Conservation (phyloP, 768 basidiomycete species). For the Trametes sanguinea region DNA sequence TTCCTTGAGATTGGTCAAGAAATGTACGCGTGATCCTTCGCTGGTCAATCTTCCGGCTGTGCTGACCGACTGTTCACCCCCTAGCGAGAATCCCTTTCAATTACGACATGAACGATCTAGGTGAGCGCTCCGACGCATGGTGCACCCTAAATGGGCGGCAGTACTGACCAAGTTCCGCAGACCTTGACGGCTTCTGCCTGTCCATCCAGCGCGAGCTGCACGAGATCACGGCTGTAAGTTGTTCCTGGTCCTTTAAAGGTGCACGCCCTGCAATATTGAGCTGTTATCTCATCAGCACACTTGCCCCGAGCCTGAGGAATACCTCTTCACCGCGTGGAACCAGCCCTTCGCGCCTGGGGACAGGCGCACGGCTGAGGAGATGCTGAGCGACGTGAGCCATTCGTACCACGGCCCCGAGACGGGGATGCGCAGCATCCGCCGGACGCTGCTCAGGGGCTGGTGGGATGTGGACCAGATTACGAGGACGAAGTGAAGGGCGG, state of each 20-base stretch:
- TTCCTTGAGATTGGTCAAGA: conserved; percentile 73
- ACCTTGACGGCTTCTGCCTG: conserved; percentile 69
- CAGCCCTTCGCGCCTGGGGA: conserved; percentile 73
- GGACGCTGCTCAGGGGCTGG: conserved; percentile 39
- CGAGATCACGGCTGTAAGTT: conserved; percentile 67
- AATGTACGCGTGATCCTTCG: conserved; percentile 40
- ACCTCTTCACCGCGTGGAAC: conserved; percentile 59
- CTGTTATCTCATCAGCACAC: conserved; percentile 46
- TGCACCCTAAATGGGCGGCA: not conserved
- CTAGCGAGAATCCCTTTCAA: conserved; percentile 66
- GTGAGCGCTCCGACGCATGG: conserved; percentile 33
- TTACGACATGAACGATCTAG: conserved; percentile 68
- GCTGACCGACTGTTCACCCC: not conserved
- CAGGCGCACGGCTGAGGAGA: conserved; percentile 55
- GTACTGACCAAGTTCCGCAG: conserved; percentile 29
- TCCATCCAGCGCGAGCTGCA: conserved; percentile 68
- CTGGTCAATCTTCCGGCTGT: not conserved
- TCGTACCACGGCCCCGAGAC: conserved; percentile 39
- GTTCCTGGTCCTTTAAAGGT: not conserved
- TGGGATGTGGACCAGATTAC: conserved; percentile 35
- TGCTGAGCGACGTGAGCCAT: conserved; percentile 40
- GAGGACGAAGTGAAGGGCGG: conserved; percentile 3
- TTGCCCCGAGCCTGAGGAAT: conserved; percentile 50
- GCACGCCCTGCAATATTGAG: not conserved
- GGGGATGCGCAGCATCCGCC: conserved; percentile 33